Percentiles rank a stretch among this genome's conserved stretches.
Evolutionary conservation across 2,329 filamentous ascomycete genomes (phyloP).

Genomic region (Aureobasidium sp.): DNA sequence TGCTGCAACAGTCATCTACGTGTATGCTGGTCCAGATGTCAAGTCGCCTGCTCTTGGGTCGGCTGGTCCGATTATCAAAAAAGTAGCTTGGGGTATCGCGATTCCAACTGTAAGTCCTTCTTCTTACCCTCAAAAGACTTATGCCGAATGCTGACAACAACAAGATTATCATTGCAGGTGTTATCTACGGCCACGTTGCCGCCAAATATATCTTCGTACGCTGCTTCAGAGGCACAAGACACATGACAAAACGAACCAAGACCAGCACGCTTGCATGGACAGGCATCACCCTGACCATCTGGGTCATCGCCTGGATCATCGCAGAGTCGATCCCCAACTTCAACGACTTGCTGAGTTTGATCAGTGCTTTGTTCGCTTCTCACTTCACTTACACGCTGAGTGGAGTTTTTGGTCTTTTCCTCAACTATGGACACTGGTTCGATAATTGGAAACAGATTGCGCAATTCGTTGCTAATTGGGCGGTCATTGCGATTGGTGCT

Average conservation of each 20-base stretch:
- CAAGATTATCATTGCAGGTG: slow-evolving; percentile 61
- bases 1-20: slow-evolving; percentile 60
- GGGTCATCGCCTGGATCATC: slow-evolving; percentile 60
- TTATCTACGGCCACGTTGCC: slow-evolving; percentile 62
- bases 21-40: slow-evolving; percentile 54
- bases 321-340: slow-evolving; percentile 39
- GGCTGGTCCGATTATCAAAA: slow-evolving; percentile 47
- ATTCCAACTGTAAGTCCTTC: slow-evolving; percentile 46
- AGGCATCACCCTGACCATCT: slow-evolving; percentile 48
- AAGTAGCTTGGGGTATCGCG: slow-evolving; percentile 61
- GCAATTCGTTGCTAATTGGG: slow-evolving; percentile 36
- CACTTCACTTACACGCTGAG: slow-evolving; percentile 46
- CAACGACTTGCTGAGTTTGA: slow-evolving; percentile 23
- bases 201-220: slow-evolving; percentile 60
- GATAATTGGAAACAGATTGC: slow-evolving; percentile 35
- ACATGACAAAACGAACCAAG: slow-evolving; percentile 30
- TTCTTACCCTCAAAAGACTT: neutral
- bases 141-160: neutral
- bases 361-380: slow-evolving; percentile 53
- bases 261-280: slow-evolving; percentile 51
- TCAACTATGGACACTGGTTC: slow-evolving; percentile 40
- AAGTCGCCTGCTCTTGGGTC: slow-evolving; percentile 59
- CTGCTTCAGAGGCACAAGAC: slow-evolving; percentile 53
- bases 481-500: slow-evolving; percentile 29
- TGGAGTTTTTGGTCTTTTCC: slow-evolving; percentile 29